Percentiles rank a stretch among this genome's conserved stretches.
phyloP scores from a whole-genome alignment of 2,329 filamentous ascomycete species.

The Hirsutella thompsonii region DNA sequence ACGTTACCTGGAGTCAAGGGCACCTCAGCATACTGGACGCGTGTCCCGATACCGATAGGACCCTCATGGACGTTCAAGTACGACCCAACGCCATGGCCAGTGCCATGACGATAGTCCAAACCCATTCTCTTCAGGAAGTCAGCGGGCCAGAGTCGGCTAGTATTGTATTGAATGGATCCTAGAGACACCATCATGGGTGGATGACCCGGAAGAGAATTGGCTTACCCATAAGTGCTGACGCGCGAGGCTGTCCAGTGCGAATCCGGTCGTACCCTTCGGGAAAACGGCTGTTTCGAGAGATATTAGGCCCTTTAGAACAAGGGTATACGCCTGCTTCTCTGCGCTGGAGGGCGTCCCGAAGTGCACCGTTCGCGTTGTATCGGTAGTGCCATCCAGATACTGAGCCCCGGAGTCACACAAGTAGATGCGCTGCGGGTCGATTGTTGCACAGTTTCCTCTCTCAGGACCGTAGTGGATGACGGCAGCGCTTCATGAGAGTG shows the following conservation, averaged over 20 bases:
- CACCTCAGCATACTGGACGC: conserved; percentile 84
- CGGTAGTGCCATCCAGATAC: conserved; percentile 88
- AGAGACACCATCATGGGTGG: background rate
- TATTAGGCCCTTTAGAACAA: conserved; percentile 91
- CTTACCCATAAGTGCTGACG: conserved; percentile 84
- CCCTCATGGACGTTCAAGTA: conserved; percentile 97
- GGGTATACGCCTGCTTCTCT: conserved; percentile 81
- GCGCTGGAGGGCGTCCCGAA: conserved; percentile 74
- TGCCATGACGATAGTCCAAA: conserved; percentile 90
- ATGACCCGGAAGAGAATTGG: background rate
- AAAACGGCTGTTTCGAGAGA: conserved; percentile 77
- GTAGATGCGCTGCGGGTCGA: conserved; percentile 79
- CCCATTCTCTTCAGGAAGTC: conserved; percentile 39
- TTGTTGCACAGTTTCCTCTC: conserved; percentile 63
- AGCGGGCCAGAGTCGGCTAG: conserved; percentile 5
- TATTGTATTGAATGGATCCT: background rate
- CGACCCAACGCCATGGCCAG: conserved; percentile 89
- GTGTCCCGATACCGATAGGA: conserved; percentile 87
- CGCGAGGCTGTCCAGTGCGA: conserved; percentile 77
- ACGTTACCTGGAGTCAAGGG: conserved; percentile 86
- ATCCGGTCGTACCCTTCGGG: conserved; percentile 89
- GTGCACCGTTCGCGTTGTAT: conserved; percentile 87
- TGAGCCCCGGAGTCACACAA: conserved; percentile 97
- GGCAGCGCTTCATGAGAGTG: conserved; percentile 51
- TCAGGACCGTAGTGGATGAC: conserved; percentile 95